These are phyloP conservation scores for Pseudogymnoascus verrucosus DNA, from an alignment of 2,329 filamentous ascomycete species.

Conservation along the genomic window DNA sequence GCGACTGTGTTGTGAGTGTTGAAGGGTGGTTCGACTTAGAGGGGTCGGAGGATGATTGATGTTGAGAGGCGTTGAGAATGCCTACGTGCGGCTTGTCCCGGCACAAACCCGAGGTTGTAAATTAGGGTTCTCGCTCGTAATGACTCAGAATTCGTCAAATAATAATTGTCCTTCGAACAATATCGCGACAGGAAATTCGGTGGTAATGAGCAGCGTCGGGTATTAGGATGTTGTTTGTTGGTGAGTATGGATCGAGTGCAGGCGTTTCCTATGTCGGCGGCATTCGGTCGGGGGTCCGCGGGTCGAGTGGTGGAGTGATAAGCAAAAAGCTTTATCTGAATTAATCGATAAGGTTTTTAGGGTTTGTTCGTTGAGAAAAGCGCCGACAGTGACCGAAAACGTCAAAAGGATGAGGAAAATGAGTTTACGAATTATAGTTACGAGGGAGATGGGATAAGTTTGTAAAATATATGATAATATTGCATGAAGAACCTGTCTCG, in stretches of 20 bases:
- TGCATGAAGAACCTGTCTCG: neutral
- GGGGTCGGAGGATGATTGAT: neutral
- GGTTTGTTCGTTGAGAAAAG: constrained; percentile 5
- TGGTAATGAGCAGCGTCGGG: neutral
- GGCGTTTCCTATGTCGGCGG: constrained; percentile 3
- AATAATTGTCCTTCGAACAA: neutral
- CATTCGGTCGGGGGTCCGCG: neutral
- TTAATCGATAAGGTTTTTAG: constrained; percentile 7
- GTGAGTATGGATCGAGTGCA: neutral
- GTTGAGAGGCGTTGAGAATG: constrained; percentile 10
- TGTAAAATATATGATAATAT: neutral
- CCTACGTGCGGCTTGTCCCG: constrained; percentile 1
- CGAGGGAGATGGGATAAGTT: neutral
- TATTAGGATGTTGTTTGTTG: neutral
- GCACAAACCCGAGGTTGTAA: neutral
- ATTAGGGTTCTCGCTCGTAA: neutral
- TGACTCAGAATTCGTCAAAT: neutral
- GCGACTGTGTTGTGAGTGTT: neutral
- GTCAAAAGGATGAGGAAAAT: neutral
- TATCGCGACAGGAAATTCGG: neutral
- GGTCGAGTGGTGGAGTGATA: neutral
- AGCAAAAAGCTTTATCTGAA: constrained; percentile 7
- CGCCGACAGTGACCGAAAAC: neutral
- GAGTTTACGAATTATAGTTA: neutral
- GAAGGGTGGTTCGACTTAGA: neutral